These are phyloP conservation scores for Naganishia liquefaciens DNA, from an alignment of 1,284 basidiomycete genomes.

Conservation along the genomic window DNA sequence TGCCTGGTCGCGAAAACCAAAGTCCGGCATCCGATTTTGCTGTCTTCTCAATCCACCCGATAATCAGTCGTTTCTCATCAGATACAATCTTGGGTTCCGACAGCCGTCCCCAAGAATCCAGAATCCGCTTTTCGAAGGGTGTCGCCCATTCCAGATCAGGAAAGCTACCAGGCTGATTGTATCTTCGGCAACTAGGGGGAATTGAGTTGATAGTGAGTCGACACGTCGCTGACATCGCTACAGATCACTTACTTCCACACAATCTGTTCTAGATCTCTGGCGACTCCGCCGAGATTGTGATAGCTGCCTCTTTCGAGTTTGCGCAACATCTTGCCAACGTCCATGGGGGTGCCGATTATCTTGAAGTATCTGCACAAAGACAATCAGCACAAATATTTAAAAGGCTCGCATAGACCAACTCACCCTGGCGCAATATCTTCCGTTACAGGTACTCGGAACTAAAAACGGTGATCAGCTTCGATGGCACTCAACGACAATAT, in stretches of 20 bases:
- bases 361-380: constrained; percentile 65
- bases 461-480: neutral
- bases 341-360: constrained; percentile 88
- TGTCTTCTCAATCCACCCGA: constrained; percentile 69
- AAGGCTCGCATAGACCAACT: neutral
- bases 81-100: constrained; percentile 72
- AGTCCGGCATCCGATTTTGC: constrained; percentile 72
- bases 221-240: constrained; percentile 32
- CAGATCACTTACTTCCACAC: constrained; percentile 69
- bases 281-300: constrained; percentile 75
- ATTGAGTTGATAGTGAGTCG: neutral
- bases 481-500: neutral
- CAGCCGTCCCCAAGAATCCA: constrained; percentile 82
- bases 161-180: constrained; percentile 69
- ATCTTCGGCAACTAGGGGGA: constrained; percentile 65
- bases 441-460: constrained; percentile 19
- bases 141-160: constrained; percentile 72
- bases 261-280: constrained; percentile 77
- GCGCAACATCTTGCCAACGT: constrained; percentile 78
- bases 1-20: constrained; percentile 55
- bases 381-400: neutral
- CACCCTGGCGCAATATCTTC: constrained; percentile 14
- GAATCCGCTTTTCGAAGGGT: constrained; percentile 70
- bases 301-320: constrained; percentile 73
- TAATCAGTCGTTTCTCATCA: constrained; percentile 77